A percentile compares a stretch with the other conserved stretches of the same genome.
Evolutionary conservation across 352 stramenopile species (phyloP).

Genomic region (Stramenopiles sp.): DNA sequence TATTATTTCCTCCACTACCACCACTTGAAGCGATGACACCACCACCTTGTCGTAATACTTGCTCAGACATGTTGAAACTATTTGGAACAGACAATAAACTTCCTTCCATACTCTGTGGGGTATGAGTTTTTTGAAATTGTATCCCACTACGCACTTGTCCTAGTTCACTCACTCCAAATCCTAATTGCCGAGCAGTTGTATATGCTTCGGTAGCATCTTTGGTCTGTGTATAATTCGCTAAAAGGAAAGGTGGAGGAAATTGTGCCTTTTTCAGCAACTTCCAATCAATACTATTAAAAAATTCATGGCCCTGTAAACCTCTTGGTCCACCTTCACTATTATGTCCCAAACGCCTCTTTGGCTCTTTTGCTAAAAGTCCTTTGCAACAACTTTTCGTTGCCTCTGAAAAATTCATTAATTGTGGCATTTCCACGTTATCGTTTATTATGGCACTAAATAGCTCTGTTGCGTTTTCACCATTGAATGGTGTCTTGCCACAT

Average conservation of each 20-base stretch:
- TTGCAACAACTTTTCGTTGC: background rate
- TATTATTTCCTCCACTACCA: background rate
- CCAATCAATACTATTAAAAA: background rate
- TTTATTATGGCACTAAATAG: background rate
- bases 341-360: background rate
- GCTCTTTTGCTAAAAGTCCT: background rate
- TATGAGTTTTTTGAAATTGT: background rate
- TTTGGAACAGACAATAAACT: background rate
- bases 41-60: background rate
- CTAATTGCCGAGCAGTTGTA: background rate
- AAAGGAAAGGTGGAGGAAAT: background rate
- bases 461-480: slow-evolving; percentile 46
- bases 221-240: background rate
- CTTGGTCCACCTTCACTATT: background rate
- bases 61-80: background rate
- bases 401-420: background rate
- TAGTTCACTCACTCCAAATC: background rate
- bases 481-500: slow-evolving; percentile 60
- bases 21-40: background rate
- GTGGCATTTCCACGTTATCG: background rate
- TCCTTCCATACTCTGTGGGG: background rate
- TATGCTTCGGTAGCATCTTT: background rate
- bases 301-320: background rate
- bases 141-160: background rate
- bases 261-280: background rate